Percentiles rank a stretch among this genome's conserved stretches.
Conservation (phyloP, 2,329 filamentous ascomycete genomes). For the Karstenula rhodostoma region DNA sequence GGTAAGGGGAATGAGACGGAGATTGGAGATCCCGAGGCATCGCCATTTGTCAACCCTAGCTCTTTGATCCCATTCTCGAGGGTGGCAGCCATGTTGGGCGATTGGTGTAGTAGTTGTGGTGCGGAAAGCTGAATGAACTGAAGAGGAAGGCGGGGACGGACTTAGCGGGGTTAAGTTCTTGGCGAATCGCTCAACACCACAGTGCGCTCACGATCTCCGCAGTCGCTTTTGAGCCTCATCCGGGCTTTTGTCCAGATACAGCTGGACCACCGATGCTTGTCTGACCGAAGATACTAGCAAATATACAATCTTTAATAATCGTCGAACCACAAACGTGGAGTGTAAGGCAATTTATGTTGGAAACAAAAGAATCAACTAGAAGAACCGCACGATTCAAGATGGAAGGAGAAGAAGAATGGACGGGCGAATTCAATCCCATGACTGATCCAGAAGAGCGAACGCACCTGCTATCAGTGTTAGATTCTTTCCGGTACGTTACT, state of each 20-base stretch:
- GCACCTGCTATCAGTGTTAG: slow-evolving; percentile 81
- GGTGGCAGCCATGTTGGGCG: slow-evolving; percentile 29
- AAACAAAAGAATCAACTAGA: neutral
- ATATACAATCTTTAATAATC: neutral
- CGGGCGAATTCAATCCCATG: slow-evolving; percentile 69
- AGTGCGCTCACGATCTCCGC: neutral
- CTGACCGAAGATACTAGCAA: neutral
- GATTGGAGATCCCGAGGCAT: slow-evolving; percentile 50
- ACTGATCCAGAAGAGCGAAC: slow-evolving; percentile 80
- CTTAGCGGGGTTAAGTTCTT: slow-evolving; percentile 13
- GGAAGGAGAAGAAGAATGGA: slow-evolving; percentile 57
- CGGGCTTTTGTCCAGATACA: neutral
- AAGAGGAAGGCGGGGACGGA: neutral
- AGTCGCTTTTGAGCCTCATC: neutral
- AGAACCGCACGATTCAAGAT: slow-evolving; percentile 20
- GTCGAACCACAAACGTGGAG: neutral
- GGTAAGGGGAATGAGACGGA: slow-evolving; percentile 67
- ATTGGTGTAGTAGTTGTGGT: neutral
- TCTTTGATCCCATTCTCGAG: slow-evolving; percentile 17
- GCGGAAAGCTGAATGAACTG: neutral
- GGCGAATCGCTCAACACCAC: neutral
- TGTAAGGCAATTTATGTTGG: neutral
- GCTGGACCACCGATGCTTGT: neutral
- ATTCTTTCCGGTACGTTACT: slow-evolving; percentile 81
- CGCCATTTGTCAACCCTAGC: slow-evolving; percentile 17